Base-by-base conservation (phyloP, 2,329 filamentous ascomycete species). In the Aspergillus pseudoterreus region DNA sequence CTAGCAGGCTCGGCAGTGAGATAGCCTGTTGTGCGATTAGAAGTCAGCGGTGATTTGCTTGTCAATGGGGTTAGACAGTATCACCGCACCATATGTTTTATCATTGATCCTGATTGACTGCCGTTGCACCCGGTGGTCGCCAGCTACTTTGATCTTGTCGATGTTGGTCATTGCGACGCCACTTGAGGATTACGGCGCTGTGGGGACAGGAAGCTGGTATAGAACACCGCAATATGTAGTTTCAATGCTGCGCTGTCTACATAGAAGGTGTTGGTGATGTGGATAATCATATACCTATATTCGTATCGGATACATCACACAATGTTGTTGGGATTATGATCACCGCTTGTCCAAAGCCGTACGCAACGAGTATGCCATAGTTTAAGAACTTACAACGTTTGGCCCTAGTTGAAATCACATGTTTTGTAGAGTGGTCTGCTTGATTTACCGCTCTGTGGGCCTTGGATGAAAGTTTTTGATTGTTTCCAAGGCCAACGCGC, bases 31-130 rank as follows among this genome's bases (percentile, higher is more conserved):
- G 15, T 36, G 27, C 19, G 14, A 51, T 24, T 11, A 33, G 4
- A 8, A 2, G 15, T 32, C 24, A 15, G n/a, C 2, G 14, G 11
- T 32, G 9, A 12, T 10, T 14, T 2, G 22, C 14, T 22, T 22
- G 21, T 22, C 6, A 6, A 22, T 22, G 21, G 6, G 21, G 22
- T 6, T 6, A 21, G 2, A 3, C 15, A 19, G 21, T 45, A 32
- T 22, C 9, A 14, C 2, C 15, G 11, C 35, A 51, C 49, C 49
- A 22, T 51, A 51, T 33, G 49, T 51, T 38, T 51, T 51, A 21
- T 36, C 36, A 36, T 51, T 51, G 6, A 51, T 9, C 11, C 24
- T 32, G 21, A 38, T 36, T 15, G 24, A n/a, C 4, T 36, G 22
- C 12, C 49, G 49, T 17, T 41, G 49, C 3, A 51, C 33, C 21